These are phyloP conservation scores for Sclerotinia spermophila DNA, from an alignment of 2,329 filamentous ascomycete genomes.

Conservation along the genomic window DNA sequence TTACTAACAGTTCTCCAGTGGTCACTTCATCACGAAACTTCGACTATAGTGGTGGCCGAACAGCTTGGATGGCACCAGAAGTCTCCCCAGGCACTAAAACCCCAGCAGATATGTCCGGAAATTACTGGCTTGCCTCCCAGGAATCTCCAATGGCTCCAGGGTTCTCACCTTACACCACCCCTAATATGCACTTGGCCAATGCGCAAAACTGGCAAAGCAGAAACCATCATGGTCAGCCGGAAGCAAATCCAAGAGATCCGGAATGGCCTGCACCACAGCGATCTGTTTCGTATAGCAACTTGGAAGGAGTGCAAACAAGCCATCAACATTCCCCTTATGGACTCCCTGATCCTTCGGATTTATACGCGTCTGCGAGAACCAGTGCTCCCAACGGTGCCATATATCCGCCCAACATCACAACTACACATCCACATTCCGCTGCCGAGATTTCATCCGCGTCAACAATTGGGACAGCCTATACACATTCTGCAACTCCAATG, in stretches of 20 bases:
- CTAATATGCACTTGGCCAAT: conserved; percentile 37
- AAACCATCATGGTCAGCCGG: conserved; percentile 30
- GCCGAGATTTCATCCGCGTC: conserved; percentile 27
- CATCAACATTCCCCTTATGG: conserved; percentile 31
- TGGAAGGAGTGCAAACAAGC: conserved; percentile 34
- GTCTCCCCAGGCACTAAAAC: conserved; percentile 38
- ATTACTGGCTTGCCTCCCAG: conserved; percentile 48
- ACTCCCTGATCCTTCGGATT: conserved; percentile 19
- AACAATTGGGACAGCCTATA: conserved; percentile 26
- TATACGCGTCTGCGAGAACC: conserved; percentile 10
- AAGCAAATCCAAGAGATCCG: conserved; percentile 33
- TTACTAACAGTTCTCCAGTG: conserved; percentile 28
- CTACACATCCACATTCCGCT: conserved; percentile 25
- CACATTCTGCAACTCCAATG: conserved; percentile 24
- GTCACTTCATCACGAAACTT: conserved; percentile 34
- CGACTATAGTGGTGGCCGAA: conserved; percentile 31
- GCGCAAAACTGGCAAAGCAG: conserved; percentile 33
- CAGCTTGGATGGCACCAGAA: conserved; percentile 36
- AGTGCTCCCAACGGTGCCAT: conserved; percentile 22
- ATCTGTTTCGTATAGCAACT: conserved; percentile 37
- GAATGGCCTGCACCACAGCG: conserved; percentile 36
- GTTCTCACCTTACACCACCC: conserved; percentile 47
- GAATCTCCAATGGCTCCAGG: conserved; percentile 50
- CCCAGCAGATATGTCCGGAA: conserved; percentile 41
- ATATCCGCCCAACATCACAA: conserved; percentile 33